phyloP scores from a whole-genome alignment of 306 rosid genomes.

The Prunus dulcis region DNA sequence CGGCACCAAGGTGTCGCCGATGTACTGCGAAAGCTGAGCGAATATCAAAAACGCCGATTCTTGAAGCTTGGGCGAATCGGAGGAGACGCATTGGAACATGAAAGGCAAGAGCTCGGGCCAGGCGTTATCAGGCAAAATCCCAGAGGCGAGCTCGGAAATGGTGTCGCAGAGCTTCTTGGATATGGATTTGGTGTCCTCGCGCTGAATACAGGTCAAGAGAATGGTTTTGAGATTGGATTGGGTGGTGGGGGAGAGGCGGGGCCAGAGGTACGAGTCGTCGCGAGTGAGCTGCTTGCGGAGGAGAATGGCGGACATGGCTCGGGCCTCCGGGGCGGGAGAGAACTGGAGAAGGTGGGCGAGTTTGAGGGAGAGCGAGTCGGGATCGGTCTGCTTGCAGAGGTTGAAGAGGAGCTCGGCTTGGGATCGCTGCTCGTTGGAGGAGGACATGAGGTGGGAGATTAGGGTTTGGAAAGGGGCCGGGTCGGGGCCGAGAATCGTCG shows the following conservation, averaged over 20 bases:
- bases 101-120: constrained; percentile 94
- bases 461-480: constrained; percentile 68
- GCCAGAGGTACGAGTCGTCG: constrained; percentile 90
- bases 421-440: constrained; percentile 85
- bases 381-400: constrained; percentile 92
- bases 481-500: constrained; percentile 86
- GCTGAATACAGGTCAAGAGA: constrained; percentile 65
- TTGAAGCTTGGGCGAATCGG: constrained; percentile 75
- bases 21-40: constrained; percentile 88
- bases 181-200: constrained; percentile 65
- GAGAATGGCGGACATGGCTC: constrained; percentile 96
- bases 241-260: constrained; percentile 53
- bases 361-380: constrained; percentile 68
- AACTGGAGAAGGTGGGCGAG: constrained; percentile 84
- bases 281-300: constrained; percentile 94
- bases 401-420: constrained; percentile 88
- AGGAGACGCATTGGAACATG: constrained; percentile 87
- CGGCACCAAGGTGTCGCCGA: constrained; percentile 75
- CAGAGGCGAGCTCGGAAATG: constrained; percentile 90
- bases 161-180: constrained; percentile 87
- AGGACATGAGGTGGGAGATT: constrained; percentile 86
- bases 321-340: constrained; percentile 66
- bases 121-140: constrained; percentile 73
- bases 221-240: constrained; percentile 79
- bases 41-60: constrained; percentile 84